phyloP scores from a whole-genome alignment of 2,329 filamentous ascomycete genomes.

The Chrysoporthe deuterocubensis region DNA sequence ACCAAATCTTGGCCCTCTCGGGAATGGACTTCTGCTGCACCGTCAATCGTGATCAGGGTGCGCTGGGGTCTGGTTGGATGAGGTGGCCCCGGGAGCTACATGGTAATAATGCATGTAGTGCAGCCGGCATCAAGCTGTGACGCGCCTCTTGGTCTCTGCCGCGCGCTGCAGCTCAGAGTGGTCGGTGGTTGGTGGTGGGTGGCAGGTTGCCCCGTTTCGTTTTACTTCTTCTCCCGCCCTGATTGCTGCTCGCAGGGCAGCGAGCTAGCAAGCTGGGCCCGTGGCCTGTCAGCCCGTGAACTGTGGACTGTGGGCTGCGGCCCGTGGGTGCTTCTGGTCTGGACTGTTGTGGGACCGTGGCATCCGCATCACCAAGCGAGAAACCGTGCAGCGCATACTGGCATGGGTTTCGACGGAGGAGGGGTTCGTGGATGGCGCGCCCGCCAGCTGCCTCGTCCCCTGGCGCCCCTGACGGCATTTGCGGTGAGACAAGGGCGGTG shows the following conservation, averaged over 20 bases:
- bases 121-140: slow-evolving; percentile 7
- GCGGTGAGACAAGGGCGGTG: slow-evolving; percentile 16
- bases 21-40: slow-evolving; percentile 8
- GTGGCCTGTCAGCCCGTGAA: not conserved
- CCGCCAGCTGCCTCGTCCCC: slow-evolving; percentile 8
- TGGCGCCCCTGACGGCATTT: slow-evolving; percentile 20
- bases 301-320: not conserved
- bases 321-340: slow-evolving; percentile 9
- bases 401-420: slow-evolving; percentile 1
- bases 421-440: slow-evolving; percentile 8
- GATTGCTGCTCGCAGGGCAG: not conserved
- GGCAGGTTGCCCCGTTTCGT: not conserved
- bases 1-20: not conserved
- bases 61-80: not conserved
- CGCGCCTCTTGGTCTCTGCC: slow-evolving; percentile 8
- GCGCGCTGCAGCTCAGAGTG: not conserved
- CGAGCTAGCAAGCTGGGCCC: not conserved
- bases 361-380: slow-evolving; percentile 1
- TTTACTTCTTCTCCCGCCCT: not conserved
- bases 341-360: slow-evolving; percentile 14
- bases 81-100: slow-evolving; percentile 1
- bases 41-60: not conserved
- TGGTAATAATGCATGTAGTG: not conserved
- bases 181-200: not conserved
- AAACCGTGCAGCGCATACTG: not conserved